A percentile compares a stretch with the other conserved stretches of the same genome.
phyloP scores from a whole-genome alignment of 202 grass and related monocot species.

The Setaria viridis region DNA sequence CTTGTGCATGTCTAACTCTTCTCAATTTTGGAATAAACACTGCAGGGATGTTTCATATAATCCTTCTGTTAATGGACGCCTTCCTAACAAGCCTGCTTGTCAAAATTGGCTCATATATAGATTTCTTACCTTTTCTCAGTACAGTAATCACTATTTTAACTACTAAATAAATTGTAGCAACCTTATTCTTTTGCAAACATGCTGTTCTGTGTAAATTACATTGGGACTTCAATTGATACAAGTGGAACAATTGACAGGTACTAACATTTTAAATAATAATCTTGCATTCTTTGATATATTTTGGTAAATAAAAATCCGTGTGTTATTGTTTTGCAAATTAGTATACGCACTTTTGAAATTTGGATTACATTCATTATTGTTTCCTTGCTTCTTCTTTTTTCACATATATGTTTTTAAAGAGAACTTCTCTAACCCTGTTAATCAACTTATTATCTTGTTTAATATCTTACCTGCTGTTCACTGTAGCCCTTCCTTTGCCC shows the following conservation, averaged over 20 bases:
- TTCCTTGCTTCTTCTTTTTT: neutral
- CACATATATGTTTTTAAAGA: neutral
- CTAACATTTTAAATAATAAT: neutral
- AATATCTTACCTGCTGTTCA: neutral
- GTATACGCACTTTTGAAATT: neutral
- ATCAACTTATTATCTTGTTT: too few relatives aligned
- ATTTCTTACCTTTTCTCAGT: conserved; percentile 9
- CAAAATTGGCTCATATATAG: conserved; percentile 34
- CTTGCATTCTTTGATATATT: neutral
- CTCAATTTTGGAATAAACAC: conserved; percentile 36
- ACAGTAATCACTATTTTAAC: conserved; percentile 1
- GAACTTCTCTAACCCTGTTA: neutral
- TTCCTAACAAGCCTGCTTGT: conserved; percentile 22
- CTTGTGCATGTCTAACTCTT: conserved; percentile 27
- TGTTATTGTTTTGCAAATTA: conserved; percentile 25
- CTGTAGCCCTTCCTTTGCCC: neutral
- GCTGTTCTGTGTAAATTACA: conserved; percentile 34
- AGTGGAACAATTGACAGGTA: conserved; percentile 37
- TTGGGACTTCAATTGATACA: conserved; percentile 39
- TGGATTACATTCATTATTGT: neutral
- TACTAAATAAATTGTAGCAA: conserved; percentile 8
- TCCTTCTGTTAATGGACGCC: conserved; percentile 12
- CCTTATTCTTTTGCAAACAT: conserved; percentile 30
- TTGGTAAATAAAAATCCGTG: conserved; percentile 11
- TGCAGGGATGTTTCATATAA: conserved; percentile 73